These are phyloP conservation scores for Aspergillus sp. DNA, from an alignment of 2,329 filamentous ascomycete species.

Conservation along the genomic window DNA sequence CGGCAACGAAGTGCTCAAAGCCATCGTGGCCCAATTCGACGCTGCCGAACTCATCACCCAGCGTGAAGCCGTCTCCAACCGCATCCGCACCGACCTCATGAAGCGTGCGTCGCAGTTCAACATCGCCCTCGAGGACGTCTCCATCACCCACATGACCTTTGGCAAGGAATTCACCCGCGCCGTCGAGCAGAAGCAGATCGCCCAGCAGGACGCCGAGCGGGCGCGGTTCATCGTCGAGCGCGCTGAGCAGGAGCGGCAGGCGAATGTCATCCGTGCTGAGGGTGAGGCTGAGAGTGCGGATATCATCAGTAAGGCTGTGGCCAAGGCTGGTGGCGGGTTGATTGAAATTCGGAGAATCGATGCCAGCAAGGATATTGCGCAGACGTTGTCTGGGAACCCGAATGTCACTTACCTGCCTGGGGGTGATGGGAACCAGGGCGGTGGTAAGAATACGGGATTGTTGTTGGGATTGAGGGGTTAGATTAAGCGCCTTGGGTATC, in stretches of 20 bases:
- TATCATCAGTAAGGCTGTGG: conserved; percentile 86
- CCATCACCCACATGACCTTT: conserved; percentile 99
- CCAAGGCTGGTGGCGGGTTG: conserved; percentile 85
- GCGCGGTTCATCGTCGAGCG: conserved; percentile 97
- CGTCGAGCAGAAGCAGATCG: conserved; percentile 99
- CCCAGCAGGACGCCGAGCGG: conserved; percentile 95
- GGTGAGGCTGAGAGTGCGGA: conserved; percentile 96
- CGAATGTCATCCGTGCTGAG: conserved; percentile 96
- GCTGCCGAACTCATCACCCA: conserved; percentile 98
- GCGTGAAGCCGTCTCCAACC: conserved; percentile 90
- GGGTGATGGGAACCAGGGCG: conserved; percentile 47
- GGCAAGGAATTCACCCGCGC: conserved; percentile 97
- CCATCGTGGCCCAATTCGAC: conserved; percentile 97
- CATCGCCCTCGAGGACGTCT: conserved; percentile 96
- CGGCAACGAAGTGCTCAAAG: conserved; percentile 98
- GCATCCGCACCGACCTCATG: conserved; percentile 85
- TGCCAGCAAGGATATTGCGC: conserved; percentile 89
- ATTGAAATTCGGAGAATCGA: conserved; percentile 96
- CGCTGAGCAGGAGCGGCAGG: conserved; percentile 96
- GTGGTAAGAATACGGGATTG: conserved; percentile 57
- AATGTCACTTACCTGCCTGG: conserved; percentile 93
- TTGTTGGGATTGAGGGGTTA: conserved; percentile 57
- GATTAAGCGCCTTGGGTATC: conserved; percentile 1
- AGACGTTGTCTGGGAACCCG: conserved; percentile 79
- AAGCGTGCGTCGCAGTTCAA: conserved; percentile 95